Percentiles rank a stretch among this genome's conserved stretches.
Evolutionary conservation across 2,329 filamentous ascomycete species (phyloP).

Genomic region (Paracorniculantispora psalliotae): DNA sequence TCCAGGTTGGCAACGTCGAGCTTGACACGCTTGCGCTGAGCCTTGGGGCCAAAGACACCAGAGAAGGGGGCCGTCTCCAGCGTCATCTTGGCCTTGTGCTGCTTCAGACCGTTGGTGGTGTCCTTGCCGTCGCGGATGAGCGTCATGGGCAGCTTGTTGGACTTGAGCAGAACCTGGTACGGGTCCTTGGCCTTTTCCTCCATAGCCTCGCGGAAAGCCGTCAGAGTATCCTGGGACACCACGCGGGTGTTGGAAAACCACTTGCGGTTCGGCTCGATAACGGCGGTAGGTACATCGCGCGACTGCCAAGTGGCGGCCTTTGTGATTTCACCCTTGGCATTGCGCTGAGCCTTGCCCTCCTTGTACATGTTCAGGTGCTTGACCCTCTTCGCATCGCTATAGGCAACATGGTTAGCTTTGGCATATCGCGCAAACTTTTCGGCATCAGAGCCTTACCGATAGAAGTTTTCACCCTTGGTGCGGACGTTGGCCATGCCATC

Average conservation of each 20-base stretch:
- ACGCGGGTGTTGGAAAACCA: slow-evolving; percentile 95
- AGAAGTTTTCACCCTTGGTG: slow-evolving; percentile 97
- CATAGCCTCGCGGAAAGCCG: slow-evolving; percentile 85
- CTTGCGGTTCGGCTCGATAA: slow-evolving; percentile 92
- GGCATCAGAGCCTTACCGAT: slow-evolving; percentile 56
- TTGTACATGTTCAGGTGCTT: slow-evolving; percentile 88
- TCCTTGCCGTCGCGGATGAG: slow-evolving; percentile 77
- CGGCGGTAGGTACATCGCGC: slow-evolving; percentile 71
- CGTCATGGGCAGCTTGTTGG: slow-evolving; percentile 95
- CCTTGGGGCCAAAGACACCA: slow-evolving; percentile 89
- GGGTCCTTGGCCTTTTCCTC: slow-evolving; percentile 86
- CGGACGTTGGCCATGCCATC: slow-evolving; percentile 91
- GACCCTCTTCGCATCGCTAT: slow-evolving; percentile 71
- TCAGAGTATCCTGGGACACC: slow-evolving; percentile 84
- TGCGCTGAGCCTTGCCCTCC: slow-evolving; percentile 76
- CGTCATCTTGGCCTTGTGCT: slow-evolving; percentile 90
- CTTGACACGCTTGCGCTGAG: slow-evolving; percentile 89
- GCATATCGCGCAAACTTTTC: neutral
- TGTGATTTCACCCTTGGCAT: slow-evolving; percentile 77
- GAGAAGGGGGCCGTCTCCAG: slow-evolving; percentile 82
- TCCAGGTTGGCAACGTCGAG: slow-evolving; percentile 75
- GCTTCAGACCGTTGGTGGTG: slow-evolving; percentile 73
- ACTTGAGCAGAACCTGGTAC: slow-evolving; percentile 90
- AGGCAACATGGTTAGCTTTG: slow-evolving; percentile 10
- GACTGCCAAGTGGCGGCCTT: slow-evolving; percentile 82